These are phyloP conservation scores for Lasiodiplodia sp. DNA, from an alignment of 2,329 filamentous ascomycete genomes.

Conservation along the genomic window DNA sequence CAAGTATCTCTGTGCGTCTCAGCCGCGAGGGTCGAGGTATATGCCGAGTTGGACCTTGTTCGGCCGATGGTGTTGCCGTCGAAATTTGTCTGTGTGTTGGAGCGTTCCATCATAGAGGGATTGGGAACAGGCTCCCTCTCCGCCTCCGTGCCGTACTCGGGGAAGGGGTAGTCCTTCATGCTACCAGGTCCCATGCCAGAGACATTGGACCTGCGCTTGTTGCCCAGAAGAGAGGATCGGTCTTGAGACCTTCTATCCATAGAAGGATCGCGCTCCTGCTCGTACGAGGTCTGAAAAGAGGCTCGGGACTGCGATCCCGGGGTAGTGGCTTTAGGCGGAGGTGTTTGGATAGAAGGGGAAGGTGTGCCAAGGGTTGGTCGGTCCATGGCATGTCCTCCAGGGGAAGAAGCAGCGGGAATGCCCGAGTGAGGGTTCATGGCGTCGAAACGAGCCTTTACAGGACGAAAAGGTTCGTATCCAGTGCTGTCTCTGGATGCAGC, in stretches of 20 bases:
- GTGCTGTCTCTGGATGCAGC: conserved; percentile 1
- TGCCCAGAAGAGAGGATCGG: conserved; percentile 4
- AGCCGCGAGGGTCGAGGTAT: not conserved
- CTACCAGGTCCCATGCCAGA: not conserved
- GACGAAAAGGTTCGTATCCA: conserved; percentile 1
- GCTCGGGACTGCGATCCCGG: not conserved
- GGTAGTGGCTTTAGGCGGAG: conserved; percentile 1
- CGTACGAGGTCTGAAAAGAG: conserved; percentile 4
- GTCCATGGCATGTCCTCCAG: not conserved
- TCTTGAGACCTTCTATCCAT: conserved; percentile 3
- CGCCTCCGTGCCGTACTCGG: not conserved
- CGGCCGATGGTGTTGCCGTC: not conserved
- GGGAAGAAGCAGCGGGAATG: conserved; percentile 2
- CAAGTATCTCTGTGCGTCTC: conserved; percentile 15
- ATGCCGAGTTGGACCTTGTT: conserved; percentile 17
- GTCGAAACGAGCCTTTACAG: not conserved
- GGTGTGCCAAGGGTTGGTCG: conserved; percentile 7
- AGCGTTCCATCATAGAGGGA: not conserved
- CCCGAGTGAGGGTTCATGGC: not conserved
- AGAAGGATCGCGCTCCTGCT: not conserved
- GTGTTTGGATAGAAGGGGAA: not conserved
- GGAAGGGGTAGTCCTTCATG: conserved; percentile 5
- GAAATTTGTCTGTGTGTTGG: not conserved
- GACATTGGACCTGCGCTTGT: not conserved
- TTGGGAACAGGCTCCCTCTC: not conserved